Evolutionary conservation across 331 rosid genomes (phyloP), one percentile per base, ranked within the genome.

Genomic region (Pyrus hybrid): DNA sequence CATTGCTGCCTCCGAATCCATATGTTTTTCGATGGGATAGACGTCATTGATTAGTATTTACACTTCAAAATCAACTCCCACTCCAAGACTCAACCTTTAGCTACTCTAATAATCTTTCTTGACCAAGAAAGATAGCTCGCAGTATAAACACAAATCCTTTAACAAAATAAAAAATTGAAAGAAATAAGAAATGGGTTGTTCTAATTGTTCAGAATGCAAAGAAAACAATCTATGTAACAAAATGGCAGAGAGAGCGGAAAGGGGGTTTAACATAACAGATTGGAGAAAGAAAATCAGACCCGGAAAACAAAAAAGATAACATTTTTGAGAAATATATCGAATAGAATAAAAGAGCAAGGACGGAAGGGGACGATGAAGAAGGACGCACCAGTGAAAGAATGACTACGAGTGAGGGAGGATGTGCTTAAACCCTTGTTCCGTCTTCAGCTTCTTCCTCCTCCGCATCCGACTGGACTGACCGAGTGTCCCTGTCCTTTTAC

Each of bases 1-100:
- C 97, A 95, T 83, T 90, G 97, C 60, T 90, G 97, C 81, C 93
- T 80, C 72, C 90, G 87, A 84, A 92, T 90, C 96, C 99, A 95
- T 72, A 91, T 80, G 82, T 80, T 90, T 77, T 88, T 92, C 4
- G 89, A 83, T 25, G 96, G 87, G 29, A 83, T 56, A 16, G 91
- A 80, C 4, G 83, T 63, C 99, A 95, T 91, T 61, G 20, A 29
- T 37, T 37, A 35, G 43, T 35, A 35, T 35, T 75, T 58, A 58
- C 67, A 29, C 60, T 71, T 66, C 23, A 22, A 60, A 9, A 3
- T 57, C 26, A 21, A 57, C 23, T 32, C 17, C 21, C 22, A 58
- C 49, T 21, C 1, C 53, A 71, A 78, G 47, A 37, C 53, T 13
- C 76, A 54, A 71, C 28, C 61, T 35, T 58, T 18, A 49, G 68